Evolutionary conservation across 2,329 filamentous ascomycete species (phyloP).

Genomic region (Sporothrix globosa): DNA sequence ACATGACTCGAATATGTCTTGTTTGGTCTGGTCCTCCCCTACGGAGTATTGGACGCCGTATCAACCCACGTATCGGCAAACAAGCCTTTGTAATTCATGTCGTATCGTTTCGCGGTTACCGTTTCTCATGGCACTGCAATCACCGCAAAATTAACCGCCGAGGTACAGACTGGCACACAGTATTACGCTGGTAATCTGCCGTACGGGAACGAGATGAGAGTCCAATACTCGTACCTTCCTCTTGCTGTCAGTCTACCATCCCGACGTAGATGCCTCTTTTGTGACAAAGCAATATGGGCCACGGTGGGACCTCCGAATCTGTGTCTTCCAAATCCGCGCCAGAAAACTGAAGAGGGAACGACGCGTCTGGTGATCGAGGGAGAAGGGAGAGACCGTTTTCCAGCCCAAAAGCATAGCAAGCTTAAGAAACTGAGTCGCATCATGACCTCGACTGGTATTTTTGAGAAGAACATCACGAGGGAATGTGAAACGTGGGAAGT

Average conservation of each 20-base stretch:
- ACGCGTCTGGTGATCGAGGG: background rate
- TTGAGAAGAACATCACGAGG: too few species aligned
- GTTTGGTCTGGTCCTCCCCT: background rate
- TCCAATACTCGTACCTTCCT: too few species aligned
- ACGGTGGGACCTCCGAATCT: too few species aligned
- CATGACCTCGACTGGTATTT: background rate
- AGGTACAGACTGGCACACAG: background rate
- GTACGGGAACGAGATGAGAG: too few species aligned
- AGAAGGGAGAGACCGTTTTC: background rate
- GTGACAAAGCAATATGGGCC: too few species aligned
- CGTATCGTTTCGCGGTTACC: slow-evolving; percentile 8
- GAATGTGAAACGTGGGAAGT: too few species aligned
- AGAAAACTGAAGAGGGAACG: background rate
- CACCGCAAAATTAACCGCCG: background rate
- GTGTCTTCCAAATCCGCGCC: too few species aligned
- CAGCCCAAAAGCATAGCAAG: background rate
- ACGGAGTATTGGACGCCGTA: background rate
- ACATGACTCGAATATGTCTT: background rate
- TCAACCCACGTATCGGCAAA: background rate
- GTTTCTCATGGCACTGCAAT: background rate
- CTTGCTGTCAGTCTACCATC: too few species aligned
- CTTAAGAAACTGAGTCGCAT: background rate
- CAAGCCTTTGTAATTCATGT: background rate
- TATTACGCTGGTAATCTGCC: background rate
- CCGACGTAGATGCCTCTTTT: too few species aligned